phyloP scores from a whole-genome alignment of 176 grass and related monocot genomes.

The Pontederia crassipes region DNA sequence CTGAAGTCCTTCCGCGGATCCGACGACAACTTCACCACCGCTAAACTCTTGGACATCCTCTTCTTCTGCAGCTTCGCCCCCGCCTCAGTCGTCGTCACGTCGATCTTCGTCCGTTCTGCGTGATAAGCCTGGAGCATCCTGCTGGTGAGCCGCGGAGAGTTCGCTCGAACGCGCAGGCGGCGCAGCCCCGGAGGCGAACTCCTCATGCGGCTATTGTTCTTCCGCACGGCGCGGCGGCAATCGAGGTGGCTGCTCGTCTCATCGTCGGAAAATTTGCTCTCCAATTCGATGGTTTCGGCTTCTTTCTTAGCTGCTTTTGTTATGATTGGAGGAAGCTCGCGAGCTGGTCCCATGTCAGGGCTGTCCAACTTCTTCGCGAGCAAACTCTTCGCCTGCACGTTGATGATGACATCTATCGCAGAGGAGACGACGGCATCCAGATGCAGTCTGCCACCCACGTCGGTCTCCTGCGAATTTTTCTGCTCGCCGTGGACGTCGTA shows the following conservation, averaged over 20 bases:
- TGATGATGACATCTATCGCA: neutral
- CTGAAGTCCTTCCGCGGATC: conserved; percentile 72
- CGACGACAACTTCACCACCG: conserved; percentile 59
- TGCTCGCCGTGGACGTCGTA: conserved; percentile 24
- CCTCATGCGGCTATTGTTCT: conserved; percentile 6
- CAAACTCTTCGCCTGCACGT: neutral
- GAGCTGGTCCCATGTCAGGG: conserved; percentile 3
- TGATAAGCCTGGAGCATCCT: neutral
- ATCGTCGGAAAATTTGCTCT: conserved; percentile 29
- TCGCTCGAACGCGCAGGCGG: neutral
- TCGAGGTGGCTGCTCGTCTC: neutral
- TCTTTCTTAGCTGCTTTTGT: conserved; percentile 38
- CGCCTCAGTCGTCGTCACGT: neutral
- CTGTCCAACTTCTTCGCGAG: conserved; percentile 10
- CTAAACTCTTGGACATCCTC: conserved; percentile 45
- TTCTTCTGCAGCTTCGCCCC: neutral
- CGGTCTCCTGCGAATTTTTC: conserved; percentile 2
- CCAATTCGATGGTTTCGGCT: conserved; percentile 7
- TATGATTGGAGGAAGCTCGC: conserved; percentile 43
- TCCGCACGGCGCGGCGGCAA: neutral
- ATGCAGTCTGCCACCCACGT: neutral
- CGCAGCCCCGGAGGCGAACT: neutral
- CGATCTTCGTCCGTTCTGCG: neutral
- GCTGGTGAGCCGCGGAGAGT: neutral
- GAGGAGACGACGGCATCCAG: neutral